These are phyloP conservation scores for Dillenia suffruticosa DNA, from an alignment of 164 flowering plant genomes.

Conservation along the genomic window DNA sequence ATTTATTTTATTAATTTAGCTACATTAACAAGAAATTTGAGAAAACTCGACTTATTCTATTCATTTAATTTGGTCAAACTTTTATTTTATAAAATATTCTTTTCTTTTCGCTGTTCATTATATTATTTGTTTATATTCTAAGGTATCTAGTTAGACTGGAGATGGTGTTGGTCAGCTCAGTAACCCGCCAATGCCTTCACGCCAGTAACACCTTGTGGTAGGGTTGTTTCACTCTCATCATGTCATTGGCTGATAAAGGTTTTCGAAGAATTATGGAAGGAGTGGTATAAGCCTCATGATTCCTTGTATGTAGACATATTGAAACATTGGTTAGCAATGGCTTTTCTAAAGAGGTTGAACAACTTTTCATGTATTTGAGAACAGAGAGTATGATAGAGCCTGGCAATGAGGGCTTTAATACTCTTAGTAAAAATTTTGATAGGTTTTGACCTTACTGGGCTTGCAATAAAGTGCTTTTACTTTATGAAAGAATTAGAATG, in stretches of 20 bases:
- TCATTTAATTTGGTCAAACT: no score
- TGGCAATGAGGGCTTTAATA: conserved; percentile 49
- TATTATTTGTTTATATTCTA: no score
- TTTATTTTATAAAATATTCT: no score
- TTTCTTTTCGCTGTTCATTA: no score
- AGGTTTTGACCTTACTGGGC: conserved; percentile 17
- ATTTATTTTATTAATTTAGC: not conserved
- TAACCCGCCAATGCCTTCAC: no score
- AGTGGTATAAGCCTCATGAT: conserved; percentile 78
- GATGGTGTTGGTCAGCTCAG: no score
- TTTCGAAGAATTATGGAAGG: conserved; percentile 58
- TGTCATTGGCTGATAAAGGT: conserved; percentile 33
- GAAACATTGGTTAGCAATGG: conserved; percentile 46
- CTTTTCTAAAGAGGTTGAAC: conserved; percentile 39
- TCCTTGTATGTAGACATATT: conserved; percentile 50
- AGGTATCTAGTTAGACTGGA: no score
- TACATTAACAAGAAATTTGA: no score
- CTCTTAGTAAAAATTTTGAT: conserved; percentile 42
- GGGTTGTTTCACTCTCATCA: not conserved
- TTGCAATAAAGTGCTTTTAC: conserved; percentile 52
- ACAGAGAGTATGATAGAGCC: conserved; percentile 36
- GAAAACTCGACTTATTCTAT: no score
- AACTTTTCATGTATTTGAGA: conserved; percentile 34
- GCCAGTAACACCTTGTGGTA: no score
- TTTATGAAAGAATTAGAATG: conserved; percentile 53